Evolutionary conservation across 2,329 filamentous ascomycete species (phyloP), one percentile per base, ranked within the genome.

Genomic region (Trichoderma sp.): DNA sequence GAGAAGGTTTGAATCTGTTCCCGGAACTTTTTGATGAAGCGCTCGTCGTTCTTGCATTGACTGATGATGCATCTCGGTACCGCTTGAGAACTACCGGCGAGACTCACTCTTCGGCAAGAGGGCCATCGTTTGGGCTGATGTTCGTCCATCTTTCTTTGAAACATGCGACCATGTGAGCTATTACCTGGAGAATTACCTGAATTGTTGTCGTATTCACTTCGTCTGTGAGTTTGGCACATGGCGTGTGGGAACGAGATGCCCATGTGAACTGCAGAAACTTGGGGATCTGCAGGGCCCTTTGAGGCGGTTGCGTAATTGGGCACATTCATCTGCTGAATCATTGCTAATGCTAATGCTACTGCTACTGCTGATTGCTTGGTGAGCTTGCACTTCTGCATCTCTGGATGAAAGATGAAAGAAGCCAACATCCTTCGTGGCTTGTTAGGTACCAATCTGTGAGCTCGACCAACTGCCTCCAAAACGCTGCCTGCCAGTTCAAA

Each of bases 101-200:
- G 9, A 10, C 3, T 24, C 21, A 30, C 7, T 44, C 41, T 44
- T 61, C 30, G 17, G 26, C 39, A 39, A 17, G 19, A 51, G 26
- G 6, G 10, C 30, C 48, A 21, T 44, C 12, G 9, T 9, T 34
- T 45, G n/a, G 39, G 12, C 12, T 56, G 7, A 15, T 0, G n/a
- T 44, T 55, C 45, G 50, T 9, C 9, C 14, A 24, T 24, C 24
- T 30, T 30, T 14, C 26, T 39, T 19, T 21, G 7, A 4, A 3
- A 26, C 17, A 21, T 24, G 12, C 34, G 39, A n/a, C 59, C 59
- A 62, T 48, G 41, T 62, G 59, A 62, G 48, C 26, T n/a, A 34
- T 28, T 28, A 28, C 26, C 41, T n/a, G n/a, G n/a, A n/a, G n/a
- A n/a, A n/a, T n/a, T n/a, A n/a, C n/a, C n/a, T n/a, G n/a, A n/a